Conservation (phyloP, 2,329 filamentous ascomycete genomes). For the Phialocephala subalpina region DNA sequence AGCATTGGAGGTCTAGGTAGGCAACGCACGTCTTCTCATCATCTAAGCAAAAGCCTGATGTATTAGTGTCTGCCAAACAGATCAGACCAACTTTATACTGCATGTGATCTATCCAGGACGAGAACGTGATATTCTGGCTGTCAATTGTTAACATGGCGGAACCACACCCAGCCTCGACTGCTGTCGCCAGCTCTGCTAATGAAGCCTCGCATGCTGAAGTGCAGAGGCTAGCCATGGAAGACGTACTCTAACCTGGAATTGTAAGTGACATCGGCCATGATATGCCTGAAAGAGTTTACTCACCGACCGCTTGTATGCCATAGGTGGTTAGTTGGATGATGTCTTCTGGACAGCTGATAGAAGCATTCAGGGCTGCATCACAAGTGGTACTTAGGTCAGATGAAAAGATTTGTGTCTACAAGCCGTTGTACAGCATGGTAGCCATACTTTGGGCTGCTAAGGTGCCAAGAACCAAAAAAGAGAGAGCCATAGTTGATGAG, state of each 20-base stretch:
- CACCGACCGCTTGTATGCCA: background rate
- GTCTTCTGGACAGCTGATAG: background rate
- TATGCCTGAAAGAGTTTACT: background rate
- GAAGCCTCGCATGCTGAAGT: background rate
- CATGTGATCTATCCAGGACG: background rate
- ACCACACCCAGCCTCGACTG: background rate
- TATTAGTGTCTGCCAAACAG: background rate
- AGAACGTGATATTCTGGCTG: constrained; percentile 1
- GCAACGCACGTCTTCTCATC: background rate
- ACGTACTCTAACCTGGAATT: background rate
- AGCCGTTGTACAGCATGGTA: background rate
- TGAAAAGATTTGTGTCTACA: background rate
- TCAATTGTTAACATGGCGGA: background rate
- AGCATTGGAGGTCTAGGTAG: background rate
- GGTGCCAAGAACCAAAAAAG: background rate
- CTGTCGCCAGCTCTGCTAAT: background rate
- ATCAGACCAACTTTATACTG: background rate
- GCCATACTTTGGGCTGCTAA: background rate
- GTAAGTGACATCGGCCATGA: background rate
- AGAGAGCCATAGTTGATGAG: background rate
- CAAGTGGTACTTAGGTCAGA: background rate
- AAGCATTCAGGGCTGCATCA: background rate
- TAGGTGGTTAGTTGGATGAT: background rate
- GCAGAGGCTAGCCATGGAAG: background rate
- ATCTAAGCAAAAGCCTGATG: background rate